A percentile compares a stretch with the other conserved stretches of the same genome.
Conservation (phyloP, 2,329 filamentous ascomycete genomes). For the Hymenoscyphus occultus region DNA sequence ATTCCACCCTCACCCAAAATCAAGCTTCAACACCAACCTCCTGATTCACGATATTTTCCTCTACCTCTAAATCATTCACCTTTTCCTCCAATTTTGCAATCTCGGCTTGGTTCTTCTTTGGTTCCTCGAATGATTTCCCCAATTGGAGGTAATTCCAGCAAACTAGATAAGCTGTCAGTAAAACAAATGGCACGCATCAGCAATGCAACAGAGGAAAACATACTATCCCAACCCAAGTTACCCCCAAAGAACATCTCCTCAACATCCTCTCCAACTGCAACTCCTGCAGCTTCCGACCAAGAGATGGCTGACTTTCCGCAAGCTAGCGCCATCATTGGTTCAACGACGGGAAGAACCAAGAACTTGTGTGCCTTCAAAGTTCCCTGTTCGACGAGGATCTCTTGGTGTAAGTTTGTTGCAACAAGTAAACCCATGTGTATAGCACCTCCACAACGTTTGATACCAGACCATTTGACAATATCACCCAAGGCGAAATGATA, state of each 20-base stretch:
- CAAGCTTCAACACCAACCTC: neutral
- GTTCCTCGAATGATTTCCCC: neutral
- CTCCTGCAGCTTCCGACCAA: constrained; percentile 56
- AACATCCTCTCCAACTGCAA: constrained; percentile 59
- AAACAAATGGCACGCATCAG: neutral
- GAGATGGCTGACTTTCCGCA: constrained; percentile 67
- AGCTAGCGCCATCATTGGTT: constrained; percentile 67
- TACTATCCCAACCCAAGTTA: constrained; percentile 63
- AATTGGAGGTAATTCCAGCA: constrained; percentile 14
- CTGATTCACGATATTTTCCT: constrained; percentile 2
- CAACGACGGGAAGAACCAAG: constrained; percentile 50
- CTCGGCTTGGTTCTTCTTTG: neutral
- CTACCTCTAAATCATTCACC: constrained; percentile 1
- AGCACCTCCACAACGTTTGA: constrained; percentile 74
- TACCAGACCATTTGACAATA: constrained; percentile 67
- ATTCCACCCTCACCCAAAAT: neutral
- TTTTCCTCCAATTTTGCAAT: constrained; percentile 3
- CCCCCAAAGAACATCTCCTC: constrained; percentile 63
- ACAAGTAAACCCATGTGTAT: constrained; percentile 70
- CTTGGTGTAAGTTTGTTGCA: constrained; percentile 65
- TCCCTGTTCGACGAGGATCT: constrained; percentile 46
- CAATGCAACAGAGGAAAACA: constrained; percentile 36
- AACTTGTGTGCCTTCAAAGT: constrained; percentile 45
- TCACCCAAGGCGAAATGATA: constrained; percentile 70
- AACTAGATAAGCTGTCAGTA: constrained; percentile 1